Evolutionary conservation across 768 basidiomycete genomes (phyloP), one percentile per base, ranked within the genome.

Genomic region (Hysterangium stoloniferum): DNA sequence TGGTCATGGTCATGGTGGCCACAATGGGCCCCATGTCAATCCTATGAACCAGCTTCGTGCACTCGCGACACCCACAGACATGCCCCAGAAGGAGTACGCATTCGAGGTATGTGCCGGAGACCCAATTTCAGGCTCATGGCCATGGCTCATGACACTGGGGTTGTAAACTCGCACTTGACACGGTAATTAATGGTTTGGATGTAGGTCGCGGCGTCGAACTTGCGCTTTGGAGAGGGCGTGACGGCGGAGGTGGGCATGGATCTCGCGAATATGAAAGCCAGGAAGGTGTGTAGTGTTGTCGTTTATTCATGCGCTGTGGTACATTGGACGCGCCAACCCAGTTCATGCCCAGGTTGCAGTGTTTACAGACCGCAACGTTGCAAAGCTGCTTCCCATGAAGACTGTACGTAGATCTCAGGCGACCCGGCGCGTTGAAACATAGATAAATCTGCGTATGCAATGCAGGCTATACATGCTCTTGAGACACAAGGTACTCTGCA

Each of bases 201-300:
- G 20, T 52, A 89, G 86, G 80, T 92, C 37, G 84, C 91, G 11
- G 91, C 92, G 4, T 82, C 86, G 35, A 91, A 94, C 65, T 66
- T 95, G 54, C 73, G 91, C 44, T 95, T 94, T 60, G 91, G 91
- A 1, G 84, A 91, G 55, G 91, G 91, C 27, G 92, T 91, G 31
- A 93, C 91, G 3, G 73, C 75, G 33, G 91, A 94, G 65, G 86
- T 94, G 25, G 92, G 91, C 29, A 90, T 93, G 85, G 92, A 93
- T 65, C 74, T 94, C 58, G 86, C 86, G 74, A 94, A 94, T 68
- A 85, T 90, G 86, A 86, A 83, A 51, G 90, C 92, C 6, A 77
- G 79, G 58, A 91, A 89, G 76, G 89, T 85, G 56, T n/a, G 56
- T 8, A 25, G 32, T 54, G 17, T 3, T 31, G 5, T n/a, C 33